Percentiles rank a stretch among this genome's conserved stretches.
These are phyloP conservation scores for Jatropha curcas DNA, from an alignment of 345 rosid species.

Conservation along the genomic window DNA sequence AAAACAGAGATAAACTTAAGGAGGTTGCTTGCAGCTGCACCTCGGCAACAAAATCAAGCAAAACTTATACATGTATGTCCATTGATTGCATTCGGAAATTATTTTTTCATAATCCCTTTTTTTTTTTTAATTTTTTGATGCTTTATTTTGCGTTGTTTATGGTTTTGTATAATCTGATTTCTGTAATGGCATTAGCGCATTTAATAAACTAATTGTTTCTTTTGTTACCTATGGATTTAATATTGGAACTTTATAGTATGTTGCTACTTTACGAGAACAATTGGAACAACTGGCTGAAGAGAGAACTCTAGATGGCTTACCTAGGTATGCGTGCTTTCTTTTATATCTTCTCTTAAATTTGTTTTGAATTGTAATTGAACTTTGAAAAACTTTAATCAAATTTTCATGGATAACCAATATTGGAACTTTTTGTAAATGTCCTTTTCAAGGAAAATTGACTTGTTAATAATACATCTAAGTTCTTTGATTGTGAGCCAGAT, in stretches of 20 bases:
- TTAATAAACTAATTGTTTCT: too few species aligned
- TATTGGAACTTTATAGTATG: slow-evolving; percentile 51
- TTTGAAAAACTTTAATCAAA: not conserved
- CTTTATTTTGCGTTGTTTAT: not conserved
- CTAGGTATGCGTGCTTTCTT: slow-evolving; percentile 47
- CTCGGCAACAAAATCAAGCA: slow-evolving; percentile 71
- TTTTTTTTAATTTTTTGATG: too few species aligned
- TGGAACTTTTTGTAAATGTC: not conserved
- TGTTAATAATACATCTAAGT: not conserved
- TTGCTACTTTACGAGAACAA: slow-evolving; percentile 75
- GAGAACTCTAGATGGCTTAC: slow-evolving; percentile 74
- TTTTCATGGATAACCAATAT: not conserved
- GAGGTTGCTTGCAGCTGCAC: slow-evolving; percentile 75
- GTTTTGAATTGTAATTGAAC: not conserved
- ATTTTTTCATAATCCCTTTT: not conserved
- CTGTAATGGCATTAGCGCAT: not conserved
- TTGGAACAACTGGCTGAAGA: slow-evolving; percentile 74
- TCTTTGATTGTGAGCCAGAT: not conserved
- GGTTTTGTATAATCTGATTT: not conserved
- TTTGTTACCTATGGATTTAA: too few species aligned
- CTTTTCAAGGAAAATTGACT: not conserved
- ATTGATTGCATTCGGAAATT: not conserved
- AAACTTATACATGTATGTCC: slow-evolving; percentile 70
- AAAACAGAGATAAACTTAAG: slow-evolving; percentile 73
- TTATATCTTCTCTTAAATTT: not conserved